phyloP scores from a whole-genome alignment of 192 early-diverging fungal species.

The Phlyctochytrium bullatum region DNA sequence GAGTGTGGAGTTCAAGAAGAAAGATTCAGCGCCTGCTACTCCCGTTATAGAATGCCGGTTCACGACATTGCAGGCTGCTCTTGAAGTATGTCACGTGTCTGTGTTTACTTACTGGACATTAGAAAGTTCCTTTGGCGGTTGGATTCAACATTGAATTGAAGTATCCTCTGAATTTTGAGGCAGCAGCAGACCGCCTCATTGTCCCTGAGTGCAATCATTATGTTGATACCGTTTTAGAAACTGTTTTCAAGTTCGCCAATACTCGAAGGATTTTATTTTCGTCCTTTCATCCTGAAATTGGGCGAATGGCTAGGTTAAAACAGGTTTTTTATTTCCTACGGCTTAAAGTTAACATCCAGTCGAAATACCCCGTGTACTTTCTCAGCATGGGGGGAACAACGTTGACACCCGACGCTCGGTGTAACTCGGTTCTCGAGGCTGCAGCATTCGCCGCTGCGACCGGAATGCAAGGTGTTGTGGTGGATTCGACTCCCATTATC shows the following conservation, averaged over 20 bases:
- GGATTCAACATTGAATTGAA: constrained; percentile 97
- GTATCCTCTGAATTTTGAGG: constrained; percentile 91
- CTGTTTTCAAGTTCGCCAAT: constrained; percentile 63
- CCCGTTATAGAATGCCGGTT: no score
- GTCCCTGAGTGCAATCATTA: constrained; percentile 80
- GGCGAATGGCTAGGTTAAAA: constrained; percentile 80
- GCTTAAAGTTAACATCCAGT: constrained; percentile 20
- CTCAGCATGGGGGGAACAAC: constrained; percentile 80
- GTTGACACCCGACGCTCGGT: constrained; percentile 72
- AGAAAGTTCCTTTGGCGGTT: constrained; percentile 67
- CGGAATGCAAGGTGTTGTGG: constrained; percentile 77
- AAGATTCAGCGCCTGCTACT: no score
- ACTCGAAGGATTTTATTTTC: constrained; percentile 85
- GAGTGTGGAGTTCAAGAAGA: no score
- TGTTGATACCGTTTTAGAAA: constrained; percentile 79
- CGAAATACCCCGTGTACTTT: constrained; percentile 86
- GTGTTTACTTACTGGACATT: not conserved
- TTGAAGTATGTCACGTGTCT: constrained; percentile 6
- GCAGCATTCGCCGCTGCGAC: constrained; percentile 73
- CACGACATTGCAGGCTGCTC: constrained; percentile 75
- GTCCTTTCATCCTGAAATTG: constrained; percentile 88
- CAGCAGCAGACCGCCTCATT: constrained; percentile 70
- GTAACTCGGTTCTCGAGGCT: constrained; percentile 76
- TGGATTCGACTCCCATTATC: constrained; percentile 41
- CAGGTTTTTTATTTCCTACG: constrained; percentile 38